Evolutionary conservation across 208 protist genomes (phyloP), one percentile per base, ranked within the genome.

Genomic region (Trypanosoma brucei): DNA sequence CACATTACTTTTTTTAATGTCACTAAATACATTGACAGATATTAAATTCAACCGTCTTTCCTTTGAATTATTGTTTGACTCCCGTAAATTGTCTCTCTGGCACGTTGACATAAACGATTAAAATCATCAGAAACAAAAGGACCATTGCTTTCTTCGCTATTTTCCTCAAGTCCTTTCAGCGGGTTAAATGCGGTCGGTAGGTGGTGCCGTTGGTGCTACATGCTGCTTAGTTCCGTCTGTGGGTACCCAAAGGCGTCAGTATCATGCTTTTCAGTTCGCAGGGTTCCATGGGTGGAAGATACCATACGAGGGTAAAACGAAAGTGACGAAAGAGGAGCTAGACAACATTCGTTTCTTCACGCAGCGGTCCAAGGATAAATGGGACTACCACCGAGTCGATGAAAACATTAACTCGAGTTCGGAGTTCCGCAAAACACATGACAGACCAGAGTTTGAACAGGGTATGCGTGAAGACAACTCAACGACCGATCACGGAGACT

Each of bases 321-420:
- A 64, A 35, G 84, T 91, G 37, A 85, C 81, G 2, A 88, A 86
- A 60, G 84, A 91, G 61, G 84, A 94, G 48, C 62, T 94, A 49
- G 72, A 94, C 7, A 74, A 76, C 33, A 56, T 68, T 49, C 77
- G 78, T 22, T 91, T 72, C 75, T 91, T 90, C 68, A 86, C 79
- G n/a, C 59, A 86, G 34, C 66, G 76, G 0, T 72, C 79, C 2
- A 75, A 78, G 38, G 77, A 84, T 49, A 86, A 88, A 76, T 94
- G 88, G 85, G 81, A 92, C 58, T 94, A 94, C 72, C 78, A 92
- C 62, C 83, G 83, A 40, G 83, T 94, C 31, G 85, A 94, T 65
- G 84, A 94, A 63, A 92, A 90, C 65, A 94, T 94, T 68, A 94
- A 91, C 68, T 79, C 81, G 34, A 76, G 74, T 55, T 94, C 88